Conservation (phyloP, 208 protist species). For the Crithidia fasciculata region DNA sequence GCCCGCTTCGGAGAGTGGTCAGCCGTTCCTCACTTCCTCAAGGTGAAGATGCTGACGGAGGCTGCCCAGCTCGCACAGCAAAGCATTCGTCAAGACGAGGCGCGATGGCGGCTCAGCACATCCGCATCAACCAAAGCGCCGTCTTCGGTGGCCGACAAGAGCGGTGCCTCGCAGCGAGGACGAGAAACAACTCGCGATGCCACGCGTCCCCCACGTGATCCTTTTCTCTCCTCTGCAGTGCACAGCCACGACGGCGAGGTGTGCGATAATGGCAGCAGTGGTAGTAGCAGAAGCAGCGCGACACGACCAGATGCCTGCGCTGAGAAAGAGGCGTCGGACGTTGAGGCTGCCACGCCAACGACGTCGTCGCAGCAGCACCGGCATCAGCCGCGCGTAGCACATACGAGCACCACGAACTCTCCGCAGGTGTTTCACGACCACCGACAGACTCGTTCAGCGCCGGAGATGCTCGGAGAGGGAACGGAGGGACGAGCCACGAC, state of each 20-base stretch:
- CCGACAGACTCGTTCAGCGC: constrained; percentile 4
- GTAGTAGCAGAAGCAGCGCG: background rate
- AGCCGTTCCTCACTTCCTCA: constrained; percentile 17
- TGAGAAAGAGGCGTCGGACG: constrained; percentile 1
- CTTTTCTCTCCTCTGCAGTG: background rate
- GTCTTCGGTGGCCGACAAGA: background rate
- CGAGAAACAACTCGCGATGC: background rate
- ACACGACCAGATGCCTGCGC: constrained; percentile 1
- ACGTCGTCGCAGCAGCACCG: constrained; percentile 17
- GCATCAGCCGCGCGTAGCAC: background rate
- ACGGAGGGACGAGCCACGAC: background rate
- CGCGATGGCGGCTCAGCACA: background rate
- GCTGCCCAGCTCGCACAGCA: constrained; percentile 17
- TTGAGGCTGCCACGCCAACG: constrained; percentile 33
- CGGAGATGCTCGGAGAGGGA: background rate
- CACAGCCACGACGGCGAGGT: background rate
- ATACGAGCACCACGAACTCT: background rate
- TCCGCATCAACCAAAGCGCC: background rate
- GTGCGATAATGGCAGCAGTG: too few species aligned
- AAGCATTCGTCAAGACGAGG: background rate
- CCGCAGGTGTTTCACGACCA: background rate
- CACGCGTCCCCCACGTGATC: too few species aligned
- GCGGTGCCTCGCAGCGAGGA: background rate
- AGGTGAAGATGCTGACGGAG: constrained; percentile 30
- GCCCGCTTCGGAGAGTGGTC: constrained; percentile 20